Base-by-base conservation (phyloP, 176 grass and related monocot genomes). In the Poa pratensis region DNA sequence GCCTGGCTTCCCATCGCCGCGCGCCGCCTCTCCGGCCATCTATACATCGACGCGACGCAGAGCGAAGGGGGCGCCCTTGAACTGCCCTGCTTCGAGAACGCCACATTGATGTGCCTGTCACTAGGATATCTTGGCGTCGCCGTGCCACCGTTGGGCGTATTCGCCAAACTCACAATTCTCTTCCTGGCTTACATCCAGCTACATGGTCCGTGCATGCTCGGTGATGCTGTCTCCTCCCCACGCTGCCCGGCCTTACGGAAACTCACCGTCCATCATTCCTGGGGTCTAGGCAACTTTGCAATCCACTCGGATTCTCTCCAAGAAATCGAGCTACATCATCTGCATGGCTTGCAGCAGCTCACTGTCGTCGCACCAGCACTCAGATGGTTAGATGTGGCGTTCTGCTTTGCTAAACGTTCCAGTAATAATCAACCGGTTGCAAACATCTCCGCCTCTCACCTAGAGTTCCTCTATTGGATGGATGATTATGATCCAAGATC, bases 61-160 rank as follows among this genome's bases (percentile, higher is more conserved):
- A 15, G 0, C 0, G 64, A 51, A 30, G 0, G 5, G 27, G 60
- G 37, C 60, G 24, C 5, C 1, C 11, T 87, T 16, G 48, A 81
- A 19, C 61, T 87, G 35, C 86, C 86, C 14, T 77, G 79, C 72
- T 87, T 87, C 37, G 14, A 18, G 37, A 49, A 34, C 1, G 72
- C 79, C 72, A 76, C 61, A 3, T 0, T 0, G 6, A 58, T 87
- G 18, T 0, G 0, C 1, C 60, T 87, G 14, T 2, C 23, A 15
- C 48, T 69, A 26, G 37, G 79, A 6, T 37, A 20, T 10, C 27
- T 60, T 0, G 9, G 19, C 3, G 13, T 87, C 51, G 6, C 39
- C 20, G 7, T 83, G 62, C 79, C 80, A 1, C 17, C 51, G 0
- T 34, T 5, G 5, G 62, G 86, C 19, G 17, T 5, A 4, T 87